Percentiles rank a stretch among this genome's conserved stretches.
Evolutionary conservation across 495 filamentous ascomycete species (phyloP).

Genomic region (Aspergillus affinis): DNA sequence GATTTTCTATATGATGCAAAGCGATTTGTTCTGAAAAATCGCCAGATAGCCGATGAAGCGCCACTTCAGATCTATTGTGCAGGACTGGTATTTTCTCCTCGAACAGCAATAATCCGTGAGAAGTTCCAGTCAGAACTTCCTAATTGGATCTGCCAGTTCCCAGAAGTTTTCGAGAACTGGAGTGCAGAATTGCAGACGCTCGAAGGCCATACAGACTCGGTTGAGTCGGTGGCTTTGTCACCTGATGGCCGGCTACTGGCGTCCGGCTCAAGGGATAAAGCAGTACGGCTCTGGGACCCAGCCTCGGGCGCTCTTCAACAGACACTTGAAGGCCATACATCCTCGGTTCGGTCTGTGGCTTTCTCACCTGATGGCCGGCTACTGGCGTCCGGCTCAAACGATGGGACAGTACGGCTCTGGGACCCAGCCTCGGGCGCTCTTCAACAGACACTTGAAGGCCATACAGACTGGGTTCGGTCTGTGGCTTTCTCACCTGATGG

Average conservation of each 20-base stretch:
- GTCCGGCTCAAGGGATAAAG: slow-evolving; percentile 12
- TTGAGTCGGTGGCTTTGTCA: not conserved
- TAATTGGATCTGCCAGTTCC: not conserved
- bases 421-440: slow-evolving; percentile 11
- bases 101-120: not conserved
- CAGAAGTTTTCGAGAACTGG: slow-evolving; percentile 1
- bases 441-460: slow-evolving; percentile 20
- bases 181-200: slow-evolving; percentile 20
- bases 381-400: too few relatives aligned
- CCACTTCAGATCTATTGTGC: slow-evolving; percentile 11
- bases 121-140: slow-evolving; percentile 11
- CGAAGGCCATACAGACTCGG: slow-evolving; percentile 15
- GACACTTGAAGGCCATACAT: too few relatives aligned
- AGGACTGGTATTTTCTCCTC: slow-evolving; percentile 21
- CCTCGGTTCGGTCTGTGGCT: too few relatives aligned
- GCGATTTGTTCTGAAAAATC: slow-evolving; percentile 29
- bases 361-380: too few relatives aligned
- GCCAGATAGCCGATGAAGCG: slow-evolving; percentile 29
- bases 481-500: slow-evolving; percentile 39
- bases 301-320: too few relatives aligned
- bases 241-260: slow-evolving; percentile 16
- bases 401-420: too few relatives aligned
- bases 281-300: too few relatives aligned
- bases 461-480: slow-evolving; percentile 16
- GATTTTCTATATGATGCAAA: slow-evolving; percentile 31